phyloP scores from a whole-genome alignment of 2,329 filamentous ascomycete species.

The Bipolaris bicolor region DNA sequence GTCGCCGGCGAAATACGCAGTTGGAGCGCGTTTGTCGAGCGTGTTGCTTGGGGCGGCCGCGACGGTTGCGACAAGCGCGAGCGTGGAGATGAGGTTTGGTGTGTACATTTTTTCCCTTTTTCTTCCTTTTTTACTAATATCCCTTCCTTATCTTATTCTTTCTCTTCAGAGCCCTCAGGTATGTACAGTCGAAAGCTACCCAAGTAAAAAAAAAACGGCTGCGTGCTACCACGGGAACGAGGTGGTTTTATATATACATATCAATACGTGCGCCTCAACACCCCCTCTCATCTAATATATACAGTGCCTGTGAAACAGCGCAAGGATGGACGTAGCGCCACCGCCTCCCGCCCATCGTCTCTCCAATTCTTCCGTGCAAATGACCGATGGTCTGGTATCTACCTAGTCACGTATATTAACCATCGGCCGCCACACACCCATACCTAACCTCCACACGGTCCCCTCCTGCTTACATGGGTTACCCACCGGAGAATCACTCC shows the following conservation, averaged over 20 bases:
- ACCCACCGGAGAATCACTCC: background rate
- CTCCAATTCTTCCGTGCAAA: background rate
- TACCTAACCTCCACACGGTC: background rate
- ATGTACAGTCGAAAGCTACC: too few relatives aligned
- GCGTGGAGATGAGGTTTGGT: slow-evolving; percentile 24
- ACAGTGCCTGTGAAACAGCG: background rate
- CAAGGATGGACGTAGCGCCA: background rate
- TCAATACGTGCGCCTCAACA: too few relatives aligned
- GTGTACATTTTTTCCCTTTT: slow-evolving; percentile 5
- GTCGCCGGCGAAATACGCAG: slow-evolving; percentile 65
- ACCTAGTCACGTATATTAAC: background rate
- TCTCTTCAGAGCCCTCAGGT: too few relatives aligned
- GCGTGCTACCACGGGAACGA: background rate
- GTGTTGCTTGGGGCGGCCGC: slow-evolving; percentile 31
- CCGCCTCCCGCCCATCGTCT: too few relatives aligned
- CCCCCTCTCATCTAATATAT: background rate
- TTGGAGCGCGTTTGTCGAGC: slow-evolving; percentile 45
- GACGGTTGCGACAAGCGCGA: slow-evolving; percentile 29
- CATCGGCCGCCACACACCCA: background rate
- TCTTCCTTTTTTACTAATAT: background rate
- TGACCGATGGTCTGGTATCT: background rate
- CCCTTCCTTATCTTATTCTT: background rate
- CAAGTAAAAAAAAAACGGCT: background rate
- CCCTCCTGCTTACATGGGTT: background rate
- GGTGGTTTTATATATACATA: too few relatives aligned